Base-by-base conservation (phyloP, 2,329 filamentous ascomycete species). In the Colletotrichum sp. region DNA sequence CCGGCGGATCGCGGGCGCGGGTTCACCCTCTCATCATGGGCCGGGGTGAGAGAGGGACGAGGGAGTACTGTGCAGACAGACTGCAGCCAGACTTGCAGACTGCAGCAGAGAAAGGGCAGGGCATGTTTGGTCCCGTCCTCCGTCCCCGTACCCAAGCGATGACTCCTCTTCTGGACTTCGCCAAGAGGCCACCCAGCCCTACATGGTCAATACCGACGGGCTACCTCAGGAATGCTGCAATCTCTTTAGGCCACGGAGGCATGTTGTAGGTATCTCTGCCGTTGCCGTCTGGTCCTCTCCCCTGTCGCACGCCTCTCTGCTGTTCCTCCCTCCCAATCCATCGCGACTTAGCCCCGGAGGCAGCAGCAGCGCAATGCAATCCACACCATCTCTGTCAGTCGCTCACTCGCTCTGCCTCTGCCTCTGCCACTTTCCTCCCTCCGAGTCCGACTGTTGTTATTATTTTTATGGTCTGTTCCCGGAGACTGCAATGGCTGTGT, bases 201-300 rank as follows among this genome's bases (percentile, higher is more conserved):
- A 76, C 72, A 68, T 69, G 44, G 57, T 59, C 64, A 60, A 64
- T 76, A 76, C 74, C 59, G 57, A 73, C 57, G 34, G 34, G 36
- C 52, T 76, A 76, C 75, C 36, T 76, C 7, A 52, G 72, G 66
- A 75, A 76, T 76, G 74, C 21, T 68, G 59, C 32, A 73, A 76
- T 74, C 71, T 76, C 70, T 72, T 60, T 60, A 44, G 64, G 59
- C 44, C 64, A 36, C 64, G 44, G 59, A 65, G 64, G 62, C 57
- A 32, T 73, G 63, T 74, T 52, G 68, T 57, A 68, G 28, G 69
- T 76, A 72, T 52, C 73, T 21, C 59, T 44, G 34, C 49, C 74
- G 74, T 76, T 76, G 64, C 65, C 34, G n/a, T 49, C 44, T 24
- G 24, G 70, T 76, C 62, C 52, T 69, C 16, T 69, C 52, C 57